Evolutionary conservation across 306 rosid genomes (phyloP).

Genomic region (Adenanthera pavonina): DNA sequence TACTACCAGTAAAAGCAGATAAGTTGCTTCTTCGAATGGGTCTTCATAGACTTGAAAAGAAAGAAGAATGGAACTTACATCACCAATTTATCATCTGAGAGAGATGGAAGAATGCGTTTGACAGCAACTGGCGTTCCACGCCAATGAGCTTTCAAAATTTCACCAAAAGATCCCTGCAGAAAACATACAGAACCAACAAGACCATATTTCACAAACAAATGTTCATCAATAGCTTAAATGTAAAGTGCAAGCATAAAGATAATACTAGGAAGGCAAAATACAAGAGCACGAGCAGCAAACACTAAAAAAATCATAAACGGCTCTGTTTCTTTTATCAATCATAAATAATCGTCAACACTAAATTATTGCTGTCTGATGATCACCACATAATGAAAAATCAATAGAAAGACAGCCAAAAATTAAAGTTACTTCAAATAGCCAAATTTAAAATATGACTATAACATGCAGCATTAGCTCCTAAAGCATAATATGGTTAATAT

Average conservation of each 20-base stretch:
- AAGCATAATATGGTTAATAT: slow-evolving; percentile 25
- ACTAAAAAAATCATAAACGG: background rate
- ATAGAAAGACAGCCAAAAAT: slow-evolving; percentile 1
- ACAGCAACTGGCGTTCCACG: slow-evolving; percentile 96
- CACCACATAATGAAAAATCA: slow-evolving; percentile 23
- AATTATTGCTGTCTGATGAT: background rate
- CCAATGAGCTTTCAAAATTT: slow-evolving; percentile 85
- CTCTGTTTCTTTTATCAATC: slow-evolving; percentile 9
- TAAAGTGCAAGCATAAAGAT: slow-evolving; percentile 20
- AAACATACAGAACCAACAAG: slow-evolving; percentile 35
- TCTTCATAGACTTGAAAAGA: slow-evolving; percentile 19
- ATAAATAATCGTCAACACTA: slow-evolving; percentile 6
- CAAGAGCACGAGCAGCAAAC: slow-evolving; percentile 6
- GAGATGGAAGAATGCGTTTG: slow-evolving; percentile 91
- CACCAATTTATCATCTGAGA: slow-evolving; percentile 89
- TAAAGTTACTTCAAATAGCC: background rate
- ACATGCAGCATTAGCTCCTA: slow-evolving; percentile 7
- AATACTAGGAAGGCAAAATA: background rate
- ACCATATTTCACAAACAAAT: slow-evolving; percentile 17
- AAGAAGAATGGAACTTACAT: slow-evolving; percentile 58
- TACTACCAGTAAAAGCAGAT: background rate
- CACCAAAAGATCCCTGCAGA: slow-evolving; percentile 89
- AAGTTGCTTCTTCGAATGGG: slow-evolving; percentile 15
- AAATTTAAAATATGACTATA: slow-evolving; percentile 14
- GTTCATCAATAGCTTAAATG: slow-evolving; percentile 25